Evolutionary conservation across 2,329 filamentous ascomycete genomes (phyloP), one percentile per base, ranked within the genome.

Genomic region (Aspergillus intermedius): DNA sequence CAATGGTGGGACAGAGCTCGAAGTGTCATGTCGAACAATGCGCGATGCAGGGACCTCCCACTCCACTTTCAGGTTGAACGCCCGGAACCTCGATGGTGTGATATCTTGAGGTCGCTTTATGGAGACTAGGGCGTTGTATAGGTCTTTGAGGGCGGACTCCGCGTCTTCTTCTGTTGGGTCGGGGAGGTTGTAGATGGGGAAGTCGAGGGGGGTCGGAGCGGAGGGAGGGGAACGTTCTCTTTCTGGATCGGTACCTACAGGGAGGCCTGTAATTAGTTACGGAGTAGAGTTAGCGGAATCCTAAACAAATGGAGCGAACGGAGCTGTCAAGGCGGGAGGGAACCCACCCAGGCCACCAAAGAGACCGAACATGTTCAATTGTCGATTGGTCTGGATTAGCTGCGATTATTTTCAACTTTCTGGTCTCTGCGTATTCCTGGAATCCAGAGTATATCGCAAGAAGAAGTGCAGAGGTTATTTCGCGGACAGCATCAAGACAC

Each of bases 161-260:
- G 61, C 61, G 59, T 70, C 70, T 50, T 66, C 47, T 7, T 58
- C 50, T 32, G 59, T 44, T n/a, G 58, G 61, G 55, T 57, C 61
- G 53, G 70, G 67, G 30, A 73, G 70, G 23, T 62, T 56, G 52
- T 76, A 73, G 46, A 60, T 59, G 28, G 78, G 78, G 55, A 81
- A 80, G 46, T 76, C 76, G 42, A 80, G 67, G 17, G 73, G 71
- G 22, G 72, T 76, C 30, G 78, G 72, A 49, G 62, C 63, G 30
- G 74, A 61, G 42, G 78, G 78, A 35, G 77, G 75, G 40, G 64
- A 58, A 51, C 77, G 72, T 57, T 74, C 72, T 54, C 67, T 68
- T 40, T 70, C 64, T 19, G 63, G 60, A 22, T 68, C 64, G 45
- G 64, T 58, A 35, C 53, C 57, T 42, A 65, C 54, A 17, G 66